Evolutionary conservation across 139 green algal genomes (phyloP), one percentile per base, ranked within the genome.

Genomic region (Diplosphaera chodatii): DNA sequence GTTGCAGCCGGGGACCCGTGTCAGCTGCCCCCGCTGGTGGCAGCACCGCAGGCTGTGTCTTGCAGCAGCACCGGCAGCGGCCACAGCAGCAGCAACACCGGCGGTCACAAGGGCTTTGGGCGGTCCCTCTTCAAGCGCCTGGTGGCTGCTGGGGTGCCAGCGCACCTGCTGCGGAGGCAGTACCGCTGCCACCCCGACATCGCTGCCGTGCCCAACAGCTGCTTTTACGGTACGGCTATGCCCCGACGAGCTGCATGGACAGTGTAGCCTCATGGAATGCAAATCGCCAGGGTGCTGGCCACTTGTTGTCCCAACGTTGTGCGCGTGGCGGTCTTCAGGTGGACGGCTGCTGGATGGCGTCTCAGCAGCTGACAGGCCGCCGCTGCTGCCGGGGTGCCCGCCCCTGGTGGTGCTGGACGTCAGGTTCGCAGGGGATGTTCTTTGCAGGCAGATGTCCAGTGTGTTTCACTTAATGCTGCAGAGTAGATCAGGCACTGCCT

Each of bases 161-260:
- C 79, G 25, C 80, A 91, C 77, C 74, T 97, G 65, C 85, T 96
- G 48, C 72, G 82, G 8, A 68, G 74, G 4, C 91, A 96, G 76
- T 96, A 96, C 78, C 80, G 83, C 66, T 96, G 91, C 78, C 89
- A 95, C 79, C 91, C 91, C 1, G 69, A 59, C 2, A 77, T 96
- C 23, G 75, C 85, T 0, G 40, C 66, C 0, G 79, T 96, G 0
- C 81, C 89, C 68, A 96, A 96, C 82, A 33, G 32, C 3, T 68
- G 74, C 56, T 94, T 93, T 70, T 96, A 96, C 70, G 79, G 48
- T 59, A 18, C 4, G 48, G 3, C 16, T 18, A 5, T 59, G 3
- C 16, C 25, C 48, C 37, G 10, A 48, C 10, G 6, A n/a, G n/a
- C n/a, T n/a, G n/a, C n/a, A n/a, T n/a, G n/a, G n/a, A n/a, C n/a